Evolutionary conservation across 2,329 filamentous ascomycete species (phyloP), one percentile per base, ranked within the genome.

Genomic region (Fusarium sp.): DNA sequence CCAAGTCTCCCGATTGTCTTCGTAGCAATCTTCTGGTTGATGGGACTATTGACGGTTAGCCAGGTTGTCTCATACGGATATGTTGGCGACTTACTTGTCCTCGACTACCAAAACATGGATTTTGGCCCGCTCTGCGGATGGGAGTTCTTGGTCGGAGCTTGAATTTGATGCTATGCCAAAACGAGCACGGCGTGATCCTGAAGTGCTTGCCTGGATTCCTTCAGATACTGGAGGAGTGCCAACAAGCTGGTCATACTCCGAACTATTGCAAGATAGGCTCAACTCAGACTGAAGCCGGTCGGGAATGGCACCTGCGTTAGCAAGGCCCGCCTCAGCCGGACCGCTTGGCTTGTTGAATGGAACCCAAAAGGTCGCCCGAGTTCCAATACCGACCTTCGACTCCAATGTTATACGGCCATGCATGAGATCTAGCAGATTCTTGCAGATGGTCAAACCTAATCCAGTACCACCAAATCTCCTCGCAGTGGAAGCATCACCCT

Each of bases 351-450:
- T 93, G 74, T 88, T 89, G 81, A 95, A 94, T 0, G 91, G 90
- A 48, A 95, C 91, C 85, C 87, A 91, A 77, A 94, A 94, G 0
- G 86, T 90, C 5, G 90, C 91, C n/a, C 85, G 91, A 1, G 92
- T 95, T 5, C 92, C 92, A 12, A 82, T 81, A 4, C 90, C 91
- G 2, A 91, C 78, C 3, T 84, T 87, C 0, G 92, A 93, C 54
- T 92, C 86, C 1, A 95, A 81, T 1, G 83, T 85, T 66, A 96
- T 94, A n/a, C 86, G 81, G 9, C 93, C 93, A 62, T 88, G 88
- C 93, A 96, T 95, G 27, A 95, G 80, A 63, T 94, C 90, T 4
- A 95, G 85, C 8, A 94, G 83, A 66, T 93, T 93, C 78, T 94
- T 94, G 80, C 89, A 92, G 71, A 95, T 95, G 3, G 92, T 93